Conservation (phyloP, 192 early-diverging fungal species). For the Umbelopsis sp. region DNA sequence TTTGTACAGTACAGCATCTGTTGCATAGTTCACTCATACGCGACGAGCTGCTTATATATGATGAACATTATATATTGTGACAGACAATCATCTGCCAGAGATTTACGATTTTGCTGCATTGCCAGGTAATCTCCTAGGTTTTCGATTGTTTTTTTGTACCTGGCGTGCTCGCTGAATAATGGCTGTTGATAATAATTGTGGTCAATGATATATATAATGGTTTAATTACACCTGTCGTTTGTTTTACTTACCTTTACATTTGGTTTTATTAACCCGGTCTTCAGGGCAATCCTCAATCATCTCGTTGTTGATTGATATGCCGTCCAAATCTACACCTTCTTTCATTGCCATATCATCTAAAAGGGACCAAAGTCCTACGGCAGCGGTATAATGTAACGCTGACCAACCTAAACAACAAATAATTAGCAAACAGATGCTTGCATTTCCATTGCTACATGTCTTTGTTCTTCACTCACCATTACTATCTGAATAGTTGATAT, state of each 20-base stretch:
- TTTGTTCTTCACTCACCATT: not conserved
- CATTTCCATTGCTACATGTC: no score
- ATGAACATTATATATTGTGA: no score
- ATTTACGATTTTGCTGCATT: constrained; percentile 10
- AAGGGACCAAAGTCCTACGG: constrained; percentile 25
- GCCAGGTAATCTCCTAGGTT: not conserved
- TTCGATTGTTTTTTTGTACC: constrained; percentile 14
- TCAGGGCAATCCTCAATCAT: constrained; percentile 30
- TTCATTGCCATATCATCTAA: constrained; percentile 23
- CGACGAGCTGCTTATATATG: no score
- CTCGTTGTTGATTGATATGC: constrained; percentile 19
- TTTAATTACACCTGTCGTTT: no score
- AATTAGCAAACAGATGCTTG: no score
- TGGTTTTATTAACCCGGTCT: constrained; percentile 4
- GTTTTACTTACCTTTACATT: constrained; percentile 23
- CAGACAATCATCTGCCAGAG: not conserved
- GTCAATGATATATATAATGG: no score
- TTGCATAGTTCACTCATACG: no score
- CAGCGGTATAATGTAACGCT: constrained; percentile 33
- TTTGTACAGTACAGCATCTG: no score
- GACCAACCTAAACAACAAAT: constrained; percentile 19
- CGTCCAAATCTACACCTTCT: constrained; percentile 16
- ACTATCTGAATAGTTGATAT: constrained; percentile 17
- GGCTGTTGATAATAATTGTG: not conserved
- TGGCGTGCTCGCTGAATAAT: constrained; percentile 25